Evolutionary conservation across 225 moss, liverwort and hornwort genomes (phyloP).

Genomic region (Straminergon stramineum): DNA sequence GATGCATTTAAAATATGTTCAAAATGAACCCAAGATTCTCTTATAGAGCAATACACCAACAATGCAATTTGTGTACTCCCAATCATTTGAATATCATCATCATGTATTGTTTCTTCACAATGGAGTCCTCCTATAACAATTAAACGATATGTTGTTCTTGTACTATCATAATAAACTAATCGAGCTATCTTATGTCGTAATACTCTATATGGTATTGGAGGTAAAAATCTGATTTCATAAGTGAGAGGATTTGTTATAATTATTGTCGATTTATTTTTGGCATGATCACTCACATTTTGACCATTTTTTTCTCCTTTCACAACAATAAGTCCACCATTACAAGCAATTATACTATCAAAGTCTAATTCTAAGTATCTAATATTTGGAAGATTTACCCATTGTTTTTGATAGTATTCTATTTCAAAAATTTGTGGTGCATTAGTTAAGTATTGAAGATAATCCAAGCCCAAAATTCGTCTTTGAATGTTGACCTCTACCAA

Average conservation of each 20-base stretch:
- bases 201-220: background rate
- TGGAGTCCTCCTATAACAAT: background rate
- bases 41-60: background rate
- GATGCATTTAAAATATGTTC: background rate
- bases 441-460: background rate
- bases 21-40: background rate
- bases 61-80: background rate
- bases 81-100: background rate
- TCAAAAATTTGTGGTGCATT: background rate
- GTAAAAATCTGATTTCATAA: background rate
- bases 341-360: background rate
- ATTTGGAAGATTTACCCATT: background rate
- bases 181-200: background rate
- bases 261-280: background rate
- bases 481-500: background rate
- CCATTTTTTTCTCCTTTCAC: background rate
- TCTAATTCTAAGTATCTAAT: background rate
- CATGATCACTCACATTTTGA: background rate
- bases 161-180: background rate
- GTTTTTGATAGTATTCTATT: background rate
- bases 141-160: background rate
- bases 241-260: conserved; percentile 14
- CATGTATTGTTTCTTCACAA: too few species aligned
- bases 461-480: background rate
- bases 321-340: background rate